A percentile compares a stretch with the other conserved stretches of the same genome.
Evolutionary conservation across 345 rosid genomes (phyloP).

Genomic region (Leavenworthia alabamica): DNA sequence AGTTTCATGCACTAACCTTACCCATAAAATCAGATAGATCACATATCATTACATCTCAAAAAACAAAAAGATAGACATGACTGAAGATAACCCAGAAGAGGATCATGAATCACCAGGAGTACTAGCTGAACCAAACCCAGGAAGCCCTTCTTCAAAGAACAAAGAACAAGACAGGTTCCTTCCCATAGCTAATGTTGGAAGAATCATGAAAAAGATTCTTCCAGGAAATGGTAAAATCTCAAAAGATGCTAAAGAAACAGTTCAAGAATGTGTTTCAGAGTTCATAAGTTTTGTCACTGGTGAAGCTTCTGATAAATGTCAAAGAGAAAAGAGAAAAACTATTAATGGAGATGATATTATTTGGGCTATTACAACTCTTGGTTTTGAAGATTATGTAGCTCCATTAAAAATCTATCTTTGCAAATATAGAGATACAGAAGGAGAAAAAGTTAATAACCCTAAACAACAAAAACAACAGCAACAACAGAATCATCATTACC

Average conservation of each 20-base stretch:
- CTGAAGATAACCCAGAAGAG: constrained; percentile 49
- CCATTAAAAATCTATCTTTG: constrained; percentile 50
- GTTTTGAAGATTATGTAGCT: constrained; percentile 59
- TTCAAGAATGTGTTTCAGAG: constrained; percentile 72
- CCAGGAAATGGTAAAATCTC: constrained; percentile 64
- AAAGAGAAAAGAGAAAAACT: constrained; percentile 62
- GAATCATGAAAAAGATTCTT: constrained; percentile 69
- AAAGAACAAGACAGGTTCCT: constrained; percentile 68
- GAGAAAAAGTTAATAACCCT: constrained; percentile 53
- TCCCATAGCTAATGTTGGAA: constrained; percentile 73
- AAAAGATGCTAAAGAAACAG: constrained; percentile 65
- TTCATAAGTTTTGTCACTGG: constrained; percentile 70
- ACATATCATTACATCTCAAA: constrained; percentile 1
- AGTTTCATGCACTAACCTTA: constrained; percentile 26
- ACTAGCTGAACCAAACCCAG: constrained; percentile 36
- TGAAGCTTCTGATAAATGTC: constrained; percentile 70
- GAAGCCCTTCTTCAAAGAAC: constrained; percentile 43
- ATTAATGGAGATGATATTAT: constrained; percentile 70
- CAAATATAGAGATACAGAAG: constrained; percentile 61
- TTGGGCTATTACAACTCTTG: constrained; percentile 68
- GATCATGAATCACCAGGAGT: constrained; percentile 27
- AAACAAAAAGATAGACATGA: constrained; percentile 33
- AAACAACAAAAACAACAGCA: constrained; percentile 40
- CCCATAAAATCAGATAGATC: constrained; percentile 23
- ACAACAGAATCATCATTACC: constrained; percentile 29